Evolutionary conservation across 345 rosid species (phyloP), one percentile per base, ranked within the genome.

Genomic region (Heritiera littoralis): DNA sequence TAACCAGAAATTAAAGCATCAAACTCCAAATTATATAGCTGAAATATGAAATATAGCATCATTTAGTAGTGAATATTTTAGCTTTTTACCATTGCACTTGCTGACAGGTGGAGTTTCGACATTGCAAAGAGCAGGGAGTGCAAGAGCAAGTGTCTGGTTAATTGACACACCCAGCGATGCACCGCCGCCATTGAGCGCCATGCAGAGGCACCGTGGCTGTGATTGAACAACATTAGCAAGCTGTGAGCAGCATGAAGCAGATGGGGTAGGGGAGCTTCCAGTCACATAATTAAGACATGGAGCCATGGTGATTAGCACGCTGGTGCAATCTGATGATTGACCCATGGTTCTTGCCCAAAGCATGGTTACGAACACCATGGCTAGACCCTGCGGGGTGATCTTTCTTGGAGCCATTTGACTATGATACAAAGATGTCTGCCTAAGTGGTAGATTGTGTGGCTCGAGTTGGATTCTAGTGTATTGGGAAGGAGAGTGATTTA

Each of bases 211-310:
- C 56, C 52, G 81, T 0, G 89, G 89, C 77, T 87, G 88, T 4
- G 85, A 77, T 74, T 83, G 84, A 70, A 84, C 89, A 6, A 86
- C 83, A 7, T 12, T 75, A 41, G 78, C 79, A 11, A 90, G 89
- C 68, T 84, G 85, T 2, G 90, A 85, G 85, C 93, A 90, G 86
- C 92, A 89, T 28, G 86, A 77, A 35, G 89, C 79, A 5, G 90
- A 77, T 9, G 93, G 93, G 92, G 84, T 38, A n/a, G 90, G 75
- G 61, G 93, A 80, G 55, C 61, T 80, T 40, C 89, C 90, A 9
- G 86, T 81, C 13, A 88, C 58, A 72, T 82, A 88, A 75, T 65
- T 80, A 18, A 88, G 72, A 77, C 90, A 88, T 9, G 89, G 79
- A 20, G 84, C 49, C 77, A 86, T 58, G 51, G 79, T 70, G 2